Evolutionary conservation across 2,329 filamentous ascomycete species (phyloP).

Genomic region (Nigrospora oryzae): DNA sequence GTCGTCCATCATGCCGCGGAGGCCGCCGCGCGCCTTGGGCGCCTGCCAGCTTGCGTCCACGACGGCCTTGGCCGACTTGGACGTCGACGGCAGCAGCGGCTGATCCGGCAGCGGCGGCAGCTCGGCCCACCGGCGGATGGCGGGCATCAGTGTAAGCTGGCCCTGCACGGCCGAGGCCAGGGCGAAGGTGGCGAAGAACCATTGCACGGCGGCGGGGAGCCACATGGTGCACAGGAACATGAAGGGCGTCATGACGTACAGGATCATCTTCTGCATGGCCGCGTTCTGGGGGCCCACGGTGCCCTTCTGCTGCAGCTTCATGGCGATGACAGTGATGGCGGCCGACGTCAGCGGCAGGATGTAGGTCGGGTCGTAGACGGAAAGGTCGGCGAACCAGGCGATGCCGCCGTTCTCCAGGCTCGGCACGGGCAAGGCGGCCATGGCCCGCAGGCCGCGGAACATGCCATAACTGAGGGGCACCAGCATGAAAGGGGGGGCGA

Average conservation of each 20-base stretch:
- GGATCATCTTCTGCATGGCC: slow-evolving; percentile 31
- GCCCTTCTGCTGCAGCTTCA: slow-evolving; percentile 12
- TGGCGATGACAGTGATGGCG: slow-evolving; percentile 42
- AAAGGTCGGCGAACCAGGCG: slow-evolving; percentile 74
- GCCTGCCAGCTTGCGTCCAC: slow-evolving; percentile 21
- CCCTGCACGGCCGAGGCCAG: slow-evolving; percentile 23
- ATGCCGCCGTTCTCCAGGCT: slow-evolving; percentile 62
- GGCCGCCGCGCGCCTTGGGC: slow-evolving; percentile 9
- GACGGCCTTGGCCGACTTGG: not conserved
- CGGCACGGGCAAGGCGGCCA: slow-evolving; percentile 73
- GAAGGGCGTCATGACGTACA: slow-evolving; percentile 31
- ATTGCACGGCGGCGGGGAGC: slow-evolving; percentile 38
- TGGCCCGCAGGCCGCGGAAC: slow-evolving; percentile 68
- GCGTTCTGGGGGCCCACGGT: slow-evolving; percentile 18
- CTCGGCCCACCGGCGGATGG: slow-evolving; percentile 27
- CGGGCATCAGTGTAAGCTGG: slow-evolving; percentile 26
- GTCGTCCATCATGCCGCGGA: not conserved
- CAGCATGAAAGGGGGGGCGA: slow-evolving; percentile 49
- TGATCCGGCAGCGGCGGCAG: slow-evolving; percentile 24
- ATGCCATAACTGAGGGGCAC: slow-evolving; percentile 70
- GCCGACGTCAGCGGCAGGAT: slow-evolving; percentile 60
- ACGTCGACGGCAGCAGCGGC: not conserved
- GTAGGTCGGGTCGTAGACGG: slow-evolving; percentile 67
- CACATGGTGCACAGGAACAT: slow-evolving; percentile 36
- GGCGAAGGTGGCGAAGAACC: slow-evolving; percentile 35